Evolutionary conservation across 1,284 basidiomycete genomes (phyloP), one percentile per base, ranked within the genome.

Genomic region (Sanghuangporus weigelae): DNA sequence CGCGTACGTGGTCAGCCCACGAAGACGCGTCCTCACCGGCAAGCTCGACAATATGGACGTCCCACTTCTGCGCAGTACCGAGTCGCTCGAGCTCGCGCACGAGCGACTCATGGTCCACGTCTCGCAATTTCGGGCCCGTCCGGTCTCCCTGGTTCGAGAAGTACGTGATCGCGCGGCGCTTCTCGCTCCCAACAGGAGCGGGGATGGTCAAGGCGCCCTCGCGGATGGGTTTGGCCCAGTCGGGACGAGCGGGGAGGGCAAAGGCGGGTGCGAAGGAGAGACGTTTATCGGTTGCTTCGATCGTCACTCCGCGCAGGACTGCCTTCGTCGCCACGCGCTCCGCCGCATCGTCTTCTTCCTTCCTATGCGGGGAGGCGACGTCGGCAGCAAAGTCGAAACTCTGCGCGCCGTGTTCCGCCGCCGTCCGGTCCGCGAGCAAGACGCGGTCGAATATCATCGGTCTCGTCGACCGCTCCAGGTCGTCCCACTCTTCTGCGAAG

Each of bases 371-470:
- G 6, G 58, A 49, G 19, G 55, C 51, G 31, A 59, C 58, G 12
- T 64, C 57, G 12, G 46, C 16, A 12, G 36, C 16, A 36, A 63
- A 63, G 48, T 63, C 62, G 38, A 59, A 57, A 76, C 70, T 73
- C 73, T 75, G 3, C 14, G 78, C 74, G 6, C 73, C 78, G 49
- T 80, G 77, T 60, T 77, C 80, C 0, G 91, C 86, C 0, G 89
- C 90, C 3, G 82, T 81, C 40, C 88, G 79, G 70, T 95, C 93
- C 1, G 85, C 86, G 46, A 95, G 77, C 21, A 95, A 83, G 8
- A 92, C 78, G 7, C 91, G 85, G 68, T 92, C 89, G 57, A 92
- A 78, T 21, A 94, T 69, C 72, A 86, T 91, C 0, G 92, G 88
- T 35, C 85, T 80, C 21, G 79, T 77, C 68, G 92, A 83, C 63